Base-by-base conservation (phyloP, 1,284 basidiomycete species). In the Puccinia brachypodii region DNA sequence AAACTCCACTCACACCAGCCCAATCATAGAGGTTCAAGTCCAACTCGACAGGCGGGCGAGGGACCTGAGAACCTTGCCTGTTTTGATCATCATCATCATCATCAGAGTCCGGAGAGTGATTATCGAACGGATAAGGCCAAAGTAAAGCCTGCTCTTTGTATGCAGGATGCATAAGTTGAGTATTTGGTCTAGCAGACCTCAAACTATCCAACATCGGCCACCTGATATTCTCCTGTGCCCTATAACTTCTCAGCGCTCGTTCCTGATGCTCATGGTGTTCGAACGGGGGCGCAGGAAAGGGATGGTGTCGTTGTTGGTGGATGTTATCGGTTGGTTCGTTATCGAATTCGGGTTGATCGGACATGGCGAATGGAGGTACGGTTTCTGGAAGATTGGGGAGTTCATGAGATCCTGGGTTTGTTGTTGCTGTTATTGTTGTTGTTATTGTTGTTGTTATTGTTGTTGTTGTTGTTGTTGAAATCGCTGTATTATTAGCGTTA, bases 171-270 rank as follows among this genome's bases (percentile, higher is more conserved):
- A 60, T 64, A 44, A 73, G 36, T 62, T 81, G 78, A 25, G 78
- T 74, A 40, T 16, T 16, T 14, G 78, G 71, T 16, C 58, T 33
- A 25, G 78, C 53, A 28, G 69, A 33, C 16, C 9, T 42, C 13
- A 81, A 44, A 25, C 78, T 71, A 2, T 72, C 13, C n/a, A 81
- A 44, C 14, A 81, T 81, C 42, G 78, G 78, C 78, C 78, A 81
- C n/a, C 44, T n/a, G 44, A 81, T 81, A 4, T 50, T 50, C 31
- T 56, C 68, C 3, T 19, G 53, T 38, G 28, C 50, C 2, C 31
- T 33, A 56, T 56, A 28, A 13, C 28, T 13, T 19, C n/a, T n/a
- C 13, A n/a, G 4, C 31, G 25, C 31, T 36, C 3, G 31, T 2
- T 36, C 33, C 7, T 31, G 13, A 0, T 56, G 22, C 25, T 11